Conservation (phyloP, 2,329 filamentous ascomycete species). For the Cladophialophora carrionii region DNA sequence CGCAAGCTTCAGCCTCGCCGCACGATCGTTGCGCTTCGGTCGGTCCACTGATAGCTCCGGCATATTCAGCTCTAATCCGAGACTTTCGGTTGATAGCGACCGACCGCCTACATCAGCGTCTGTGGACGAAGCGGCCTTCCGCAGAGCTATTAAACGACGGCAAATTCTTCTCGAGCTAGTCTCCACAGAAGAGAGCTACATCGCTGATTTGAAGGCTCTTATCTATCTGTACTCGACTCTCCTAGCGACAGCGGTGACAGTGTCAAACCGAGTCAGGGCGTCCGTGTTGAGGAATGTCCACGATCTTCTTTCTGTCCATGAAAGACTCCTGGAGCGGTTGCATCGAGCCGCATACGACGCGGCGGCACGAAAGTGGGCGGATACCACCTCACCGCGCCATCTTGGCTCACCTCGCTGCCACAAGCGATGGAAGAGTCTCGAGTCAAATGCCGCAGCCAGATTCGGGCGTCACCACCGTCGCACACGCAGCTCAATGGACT, state of each 20-base stretch:
- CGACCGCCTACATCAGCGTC: constrained; percentile 50
- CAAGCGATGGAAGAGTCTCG: constrained; percentile 42
- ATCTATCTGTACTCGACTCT: constrained; percentile 79
- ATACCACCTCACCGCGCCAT: constrained; percentile 33
- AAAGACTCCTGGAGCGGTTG: constrained; percentile 75
- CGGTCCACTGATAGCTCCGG: constrained; percentile 66
- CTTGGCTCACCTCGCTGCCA: constrained; percentile 32
- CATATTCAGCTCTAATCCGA: constrained; percentile 62
- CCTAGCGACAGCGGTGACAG: constrained; percentile 68
- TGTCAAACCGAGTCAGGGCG: constrained; percentile 66
- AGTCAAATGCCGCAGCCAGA: constrained; percentile 46
- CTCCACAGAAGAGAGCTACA: constrained; percentile 82
- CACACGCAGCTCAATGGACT: constrained; percentile 34
- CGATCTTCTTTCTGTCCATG: constrained; percentile 80
- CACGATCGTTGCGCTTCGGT: constrained; percentile 62
- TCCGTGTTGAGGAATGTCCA: constrained; percentile 79
- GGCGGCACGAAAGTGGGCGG: constrained; percentile 37
- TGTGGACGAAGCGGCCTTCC: constrained; percentile 70
- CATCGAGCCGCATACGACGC: constrained; percentile 54
- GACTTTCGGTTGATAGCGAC: constrained; percentile 64
- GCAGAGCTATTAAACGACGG: constrained; percentile 73
- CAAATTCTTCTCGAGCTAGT: constrained; percentile 84
- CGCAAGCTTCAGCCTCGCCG: constrained; percentile 69
- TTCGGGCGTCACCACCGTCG: constrained; percentile 19
- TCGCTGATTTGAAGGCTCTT: constrained; percentile 82